These are phyloP conservation scores for Theileria annulata DNA, from an alignment of 169 alveolate species.

Conservation along the genomic window DNA sequence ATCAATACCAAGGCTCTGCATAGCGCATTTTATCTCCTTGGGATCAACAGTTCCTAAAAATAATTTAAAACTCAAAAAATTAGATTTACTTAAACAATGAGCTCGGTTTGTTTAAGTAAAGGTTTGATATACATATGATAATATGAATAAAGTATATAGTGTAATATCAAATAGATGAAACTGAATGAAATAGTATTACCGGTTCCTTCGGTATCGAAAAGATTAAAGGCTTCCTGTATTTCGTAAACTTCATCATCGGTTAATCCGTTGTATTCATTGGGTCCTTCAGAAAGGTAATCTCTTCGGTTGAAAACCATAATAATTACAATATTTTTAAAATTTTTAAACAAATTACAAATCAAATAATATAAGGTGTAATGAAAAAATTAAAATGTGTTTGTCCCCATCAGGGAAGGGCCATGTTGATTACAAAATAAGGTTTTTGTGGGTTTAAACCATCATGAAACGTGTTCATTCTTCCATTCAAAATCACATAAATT, in stretches of 20 bases:
- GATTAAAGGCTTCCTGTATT: slow-evolving; percentile 97
- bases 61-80: background rate
- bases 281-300: slow-evolving; percentile 65
- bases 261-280: slow-evolving; percentile 85
- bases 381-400: slow-evolving; percentile 7
- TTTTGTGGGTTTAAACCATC: slow-evolving; percentile 18
- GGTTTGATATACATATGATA: background rate
- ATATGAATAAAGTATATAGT: background rate
- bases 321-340: background rate
- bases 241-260: slow-evolving; percentile 98
- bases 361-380: background rate
- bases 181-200: slow-evolving; percentile 61
- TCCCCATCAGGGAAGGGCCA: slow-evolving; percentile 13
- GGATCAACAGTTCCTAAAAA: slow-evolving; percentile 94
- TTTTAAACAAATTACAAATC: background rate
- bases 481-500: background rate
- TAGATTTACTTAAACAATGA: background rate
- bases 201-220: slow-evolving; percentile 98
- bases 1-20: slow-evolving; percentile 99
- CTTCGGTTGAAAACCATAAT: slow-evolving; percentile 52
- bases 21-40: slow-evolving; percentile 98
- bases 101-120: background rate
- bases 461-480: slow-evolving; percentile 5
- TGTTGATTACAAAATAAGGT: slow-evolving; percentile 12
- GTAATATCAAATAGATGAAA: background rate